Evolutionary conservation across 129 eudicot genomes (phyloP), one percentile per base, ranked within the genome.

Genomic region (Kitagawia praeruptora): DNA sequence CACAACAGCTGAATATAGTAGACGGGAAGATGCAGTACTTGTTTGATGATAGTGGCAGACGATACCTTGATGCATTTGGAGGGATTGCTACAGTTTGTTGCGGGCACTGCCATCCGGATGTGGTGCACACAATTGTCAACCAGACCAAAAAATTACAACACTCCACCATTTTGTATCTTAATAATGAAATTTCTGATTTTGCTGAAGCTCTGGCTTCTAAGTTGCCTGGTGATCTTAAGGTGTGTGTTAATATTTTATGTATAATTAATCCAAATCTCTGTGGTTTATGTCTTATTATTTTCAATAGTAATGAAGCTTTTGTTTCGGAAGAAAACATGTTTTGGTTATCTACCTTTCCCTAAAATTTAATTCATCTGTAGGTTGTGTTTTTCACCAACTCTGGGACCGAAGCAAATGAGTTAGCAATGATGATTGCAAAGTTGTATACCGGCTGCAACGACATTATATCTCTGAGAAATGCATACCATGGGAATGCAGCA

Each of bases 31-130:
- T 91, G 97, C 98, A 93, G 63, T 93, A 91, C 80, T 69, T 93
- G 77, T 93, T 81, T 67, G 98, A 93, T 84, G 97, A 93, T 51
- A 84, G 81, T 16, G 98, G 98, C 58, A 87, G 91, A 21, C 81
- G 98, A 82, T 93, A 83, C 78, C 82, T 93, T 34, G 98, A 93
- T 63, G 93, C 88, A 6, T 93, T 93, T 51, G 98, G 97, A 56
- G 98, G 98, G 53, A 93, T 91, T 53, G 97, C 97, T 67, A 93
- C 97, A 0, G 98, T 93, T 69, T 86, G 79, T 63, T 91, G 97
- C n/a, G 98, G 98, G 28, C 98, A 93, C 80, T 91, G 98, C 79
- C 97, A 93, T 81, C 98, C 98, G 46, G 92, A 91, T 47, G 96
- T 91, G 84, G 96, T 91, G 56, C 75, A 85, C 79, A 93, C 98